Base-by-base conservation (phyloP, 352 stramenopile species). In the Phytophthora constricta region DNA sequence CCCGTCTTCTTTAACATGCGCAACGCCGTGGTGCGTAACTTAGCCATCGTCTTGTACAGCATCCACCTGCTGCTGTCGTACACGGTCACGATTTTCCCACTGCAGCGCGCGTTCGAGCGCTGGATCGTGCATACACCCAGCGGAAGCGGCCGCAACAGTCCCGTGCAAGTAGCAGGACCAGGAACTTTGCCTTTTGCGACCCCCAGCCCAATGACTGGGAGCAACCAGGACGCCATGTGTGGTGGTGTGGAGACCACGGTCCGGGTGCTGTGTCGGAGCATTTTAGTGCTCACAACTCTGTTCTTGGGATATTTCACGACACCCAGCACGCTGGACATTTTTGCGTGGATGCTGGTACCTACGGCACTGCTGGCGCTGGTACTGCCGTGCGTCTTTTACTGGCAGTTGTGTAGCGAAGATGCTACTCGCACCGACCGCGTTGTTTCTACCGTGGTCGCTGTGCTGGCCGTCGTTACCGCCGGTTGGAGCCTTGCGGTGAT, bases 1-100 rank as follows among this genome's bases (percentile, higher is more conserved):
- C 86, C 86, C 0, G 80, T 93, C 22, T 91, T 93, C 62, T 93
- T 93, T 67, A 93, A 93, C 58, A 90, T 93, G 83, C 82, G 86
- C 48, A 93, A 92, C 64, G 58, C 70, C 7, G 67, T 90, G 52
- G 84, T 93, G 58, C 83, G 83, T 28, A 85, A 90, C 58, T 41
- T 93, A 31, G 80, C 86, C 13, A 86, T 91, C 56, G 80, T 91
- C 65, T 63, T 93, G 56, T 93, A 92, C 72, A 80, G 69, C 41
- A 85, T 91, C 43, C 86, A 93, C 70, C 47, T 93, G 48, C 58
- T 93, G 58, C 56, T 93, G 14, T 91, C 83, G 41, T 92, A 90
- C 68, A 81, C 77, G 14, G 62, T 91, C 55, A 89, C 83, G 9
- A 65, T 92, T 31, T 91, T 79, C 52, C 86, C 86, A 46, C 68